Percentiles rank a stretch among this genome's conserved stretches.
Conservation (phyloP, 2,329 filamentous ascomycete species). For the Venturia asperata region DNA sequence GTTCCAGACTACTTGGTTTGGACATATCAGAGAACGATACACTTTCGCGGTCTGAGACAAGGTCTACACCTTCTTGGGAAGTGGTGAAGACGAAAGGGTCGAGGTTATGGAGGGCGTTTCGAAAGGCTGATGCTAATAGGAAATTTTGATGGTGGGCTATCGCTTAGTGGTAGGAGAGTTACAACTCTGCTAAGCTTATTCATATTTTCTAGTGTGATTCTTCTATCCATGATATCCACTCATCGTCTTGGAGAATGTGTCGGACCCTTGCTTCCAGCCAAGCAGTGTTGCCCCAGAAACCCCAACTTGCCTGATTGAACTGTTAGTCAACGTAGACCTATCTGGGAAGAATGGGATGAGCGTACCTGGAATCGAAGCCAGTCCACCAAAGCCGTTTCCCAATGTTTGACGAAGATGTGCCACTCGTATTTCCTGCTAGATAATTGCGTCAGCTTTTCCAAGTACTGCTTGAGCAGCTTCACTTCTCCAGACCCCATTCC, state of each 20-base stretch:
- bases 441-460: conserved; percentile 30
- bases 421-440: conserved; percentile 44
- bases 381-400: conserved; percentile 61
- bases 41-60: not conserved
- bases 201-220: not conserved
- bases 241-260: conserved; percentile 22
- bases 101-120: not conserved
- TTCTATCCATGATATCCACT: conserved; percentile 19
- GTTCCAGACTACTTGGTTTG: not conserved
- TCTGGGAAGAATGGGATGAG: not conserved
- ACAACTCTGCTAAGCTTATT: not conserved
- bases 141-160: not conserved
- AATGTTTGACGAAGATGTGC: conserved; percentile 50
- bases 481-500: conserved; percentile 47
- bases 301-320: conserved; percentile 28
- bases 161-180: not conserved
- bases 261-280: conserved; percentile 25
- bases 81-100: too few relatives aligned
- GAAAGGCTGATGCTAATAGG: not conserved
- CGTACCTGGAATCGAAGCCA: conserved; percentile 46
- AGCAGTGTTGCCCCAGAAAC: conserved; percentile 23
- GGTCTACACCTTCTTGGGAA: not conserved
- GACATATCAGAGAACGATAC: not conserved
- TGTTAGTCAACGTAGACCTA: conserved; percentile 52
- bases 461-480: conserved; percentile 47